Evolutionary conservation across 2,329 filamentous ascomycete species (phyloP).

Genomic region (Westerdykella ornata): DNA sequence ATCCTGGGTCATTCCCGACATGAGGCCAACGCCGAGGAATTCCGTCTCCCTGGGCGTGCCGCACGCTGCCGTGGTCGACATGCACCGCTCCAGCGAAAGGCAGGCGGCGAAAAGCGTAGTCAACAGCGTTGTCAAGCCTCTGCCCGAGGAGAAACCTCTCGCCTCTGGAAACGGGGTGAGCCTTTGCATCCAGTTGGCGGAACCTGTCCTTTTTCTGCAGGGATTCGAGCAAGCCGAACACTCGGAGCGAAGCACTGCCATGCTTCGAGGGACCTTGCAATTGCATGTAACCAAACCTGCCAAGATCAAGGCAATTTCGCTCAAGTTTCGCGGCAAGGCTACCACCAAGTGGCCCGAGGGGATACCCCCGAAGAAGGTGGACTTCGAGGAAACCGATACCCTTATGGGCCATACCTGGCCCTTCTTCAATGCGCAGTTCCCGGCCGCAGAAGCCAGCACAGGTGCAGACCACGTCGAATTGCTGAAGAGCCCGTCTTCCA

Average conservation of each 20-base stretch:
- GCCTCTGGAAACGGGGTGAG: constrained; percentile 69
- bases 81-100: constrained; percentile 34
- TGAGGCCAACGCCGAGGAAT: constrained; percentile 36
- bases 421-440: constrained; percentile 78
- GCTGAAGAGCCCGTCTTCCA: constrained; percentile 38
- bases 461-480: constrained; percentile 58
- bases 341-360: constrained; percentile 94
- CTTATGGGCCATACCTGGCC: constrained; percentile 83
- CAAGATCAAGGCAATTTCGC: constrained; percentile 84
- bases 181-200: constrained; percentile 67
- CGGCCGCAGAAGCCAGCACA: constrained; percentile 53
- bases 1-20: constrained; percentile 29
- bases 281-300: constrained; percentile 79
- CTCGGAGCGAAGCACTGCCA: constrained; percentile 63
- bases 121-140: constrained; percentile 25
- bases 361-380: constrained; percentile 78
- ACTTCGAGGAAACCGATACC: constrained; percentile 76
- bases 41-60: constrained; percentile 35
- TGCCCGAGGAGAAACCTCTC: constrained; percentile 59
- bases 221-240: constrained; percentile 67
- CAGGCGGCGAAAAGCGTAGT: constrained; percentile 29
- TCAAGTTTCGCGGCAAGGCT: constrained; percentile 79
- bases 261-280: constrained; percentile 77
- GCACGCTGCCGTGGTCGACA: constrained; percentile 39
- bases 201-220: constrained; percentile 72